These are phyloP conservation scores for Naegleria gruberi DNA, from an alignment of 208 protist genomes.

Conservation along the genomic window DNA sequence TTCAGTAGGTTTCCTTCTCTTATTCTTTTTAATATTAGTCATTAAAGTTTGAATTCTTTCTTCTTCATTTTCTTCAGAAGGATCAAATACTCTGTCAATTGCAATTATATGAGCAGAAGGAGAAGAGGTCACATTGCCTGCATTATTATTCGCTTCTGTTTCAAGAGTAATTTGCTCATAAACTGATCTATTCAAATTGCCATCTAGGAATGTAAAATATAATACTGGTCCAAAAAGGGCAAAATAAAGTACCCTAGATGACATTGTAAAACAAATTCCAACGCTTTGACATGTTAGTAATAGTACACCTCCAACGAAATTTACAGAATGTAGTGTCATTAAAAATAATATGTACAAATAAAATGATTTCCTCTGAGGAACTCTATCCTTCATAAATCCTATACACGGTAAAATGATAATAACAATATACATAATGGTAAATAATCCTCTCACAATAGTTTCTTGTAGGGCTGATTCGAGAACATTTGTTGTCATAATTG, in stretches of 20 bases:
- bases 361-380: neutral
- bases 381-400: neutral
- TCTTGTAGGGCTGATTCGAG: neutral
- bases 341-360: slow-evolving; percentile 1
- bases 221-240: neutral
- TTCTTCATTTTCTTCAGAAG: neutral
- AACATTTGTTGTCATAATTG: neutral
- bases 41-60: neutral
- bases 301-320: neutral
- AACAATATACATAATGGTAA: neutral
- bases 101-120: neutral
- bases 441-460: neutral
- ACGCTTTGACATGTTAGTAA: neutral
- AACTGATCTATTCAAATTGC: neutral
- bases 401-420: neutral
- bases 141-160: neutral
- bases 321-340: neutral
- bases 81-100: neutral
- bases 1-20: too few species aligned
- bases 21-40: neutral
- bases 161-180: neutral
- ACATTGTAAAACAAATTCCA: neutral
- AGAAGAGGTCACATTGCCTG: too few species aligned
- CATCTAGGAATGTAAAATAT: neutral
- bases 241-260: neutral